phyloP scores from a whole-genome alignment of 179 eudicot genomes.

The Actinidia arguta region DNA sequence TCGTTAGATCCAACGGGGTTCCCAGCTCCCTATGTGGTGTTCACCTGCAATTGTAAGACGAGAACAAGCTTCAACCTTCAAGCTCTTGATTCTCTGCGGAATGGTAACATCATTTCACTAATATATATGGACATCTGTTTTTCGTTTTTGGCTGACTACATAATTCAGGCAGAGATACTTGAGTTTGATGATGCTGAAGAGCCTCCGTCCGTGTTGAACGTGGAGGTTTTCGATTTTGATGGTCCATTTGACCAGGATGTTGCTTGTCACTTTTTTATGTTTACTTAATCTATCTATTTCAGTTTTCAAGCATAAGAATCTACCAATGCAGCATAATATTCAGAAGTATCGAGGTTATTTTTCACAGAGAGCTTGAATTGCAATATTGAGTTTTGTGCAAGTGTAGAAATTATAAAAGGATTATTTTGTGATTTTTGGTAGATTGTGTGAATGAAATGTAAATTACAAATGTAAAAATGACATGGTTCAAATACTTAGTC shows the following conservation, averaged over 20 bases:
- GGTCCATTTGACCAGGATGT: conserved; percentile 88
- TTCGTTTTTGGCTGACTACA: background rate
- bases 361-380: too few species aligned
- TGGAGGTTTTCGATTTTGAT: conserved; percentile 87
- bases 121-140: background rate
- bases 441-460: too few species aligned
- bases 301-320: too few species aligned
- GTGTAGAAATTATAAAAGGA: too few species aligned
- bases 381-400: too few species aligned
- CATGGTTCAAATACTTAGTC: too few species aligned
- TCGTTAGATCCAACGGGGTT: conserved; percentile 50
- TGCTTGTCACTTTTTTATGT: background rate
- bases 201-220: conserved; percentile 83
- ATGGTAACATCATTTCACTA: conserved; percentile 48
- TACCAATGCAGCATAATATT: too few species aligned
- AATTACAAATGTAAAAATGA: too few species aligned
- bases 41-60: conserved; percentile 87
- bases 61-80: conserved; percentile 94
- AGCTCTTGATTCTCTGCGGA: conserved; percentile 86
- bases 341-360: too few species aligned
- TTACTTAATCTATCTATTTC: too few species aligned
- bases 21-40: conserved; percentile 83
- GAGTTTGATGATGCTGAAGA: conserved; percentile 93
- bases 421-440: too few species aligned
- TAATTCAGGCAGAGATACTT: conserved; percentile 67